phyloP scores from a whole-genome alignment of 2,329 filamentous ascomycete genomes.

The Exophiala dermatitidis region DNA sequence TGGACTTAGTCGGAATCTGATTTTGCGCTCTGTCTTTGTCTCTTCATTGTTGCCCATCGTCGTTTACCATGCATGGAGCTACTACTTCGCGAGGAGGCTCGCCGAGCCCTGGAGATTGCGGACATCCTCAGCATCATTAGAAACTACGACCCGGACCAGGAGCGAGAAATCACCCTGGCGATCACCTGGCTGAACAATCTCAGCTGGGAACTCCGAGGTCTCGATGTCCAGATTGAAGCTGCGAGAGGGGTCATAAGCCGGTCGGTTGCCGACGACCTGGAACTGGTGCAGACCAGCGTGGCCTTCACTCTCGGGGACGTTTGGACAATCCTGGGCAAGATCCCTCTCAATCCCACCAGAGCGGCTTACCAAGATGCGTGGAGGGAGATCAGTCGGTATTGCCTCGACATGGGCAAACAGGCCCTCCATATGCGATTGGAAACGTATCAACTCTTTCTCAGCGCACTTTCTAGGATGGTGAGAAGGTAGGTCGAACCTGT shows the following conservation, averaged over 20 bases:
- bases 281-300: constrained; percentile 44
- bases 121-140: constrained; percentile 46
- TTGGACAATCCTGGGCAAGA: constrained; percentile 39
- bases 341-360: constrained; percentile 29
- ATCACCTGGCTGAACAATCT: constrained; percentile 51
- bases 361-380: constrained; percentile 45
- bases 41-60: constrained; percentile 2
- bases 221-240: constrained; percentile 41
- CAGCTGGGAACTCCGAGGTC: constrained; percentile 43
- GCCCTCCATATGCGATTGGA: constrained; percentile 44
- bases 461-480: constrained; percentile 39
- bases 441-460: constrained; percentile 45
- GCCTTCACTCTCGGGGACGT: constrained; percentile 47
- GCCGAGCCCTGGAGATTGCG: constrained; percentile 48
- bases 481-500: constrained; percentile 37
- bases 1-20: not conserved
- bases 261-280: constrained; percentile 41
- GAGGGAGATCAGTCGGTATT: constrained; percentile 38
- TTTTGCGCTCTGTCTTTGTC: constrained; percentile 1
- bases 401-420: constrained; percentile 42
- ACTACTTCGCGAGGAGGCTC: constrained; percentile 39
- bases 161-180: constrained; percentile 47
- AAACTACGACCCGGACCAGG: constrained; percentile 44
- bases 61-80: constrained; percentile 30
- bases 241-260: constrained; percentile 32